phyloP scores from a whole-genome alignment of 805 yeast species.

The Wickerhamomyces pijperi region DNA sequence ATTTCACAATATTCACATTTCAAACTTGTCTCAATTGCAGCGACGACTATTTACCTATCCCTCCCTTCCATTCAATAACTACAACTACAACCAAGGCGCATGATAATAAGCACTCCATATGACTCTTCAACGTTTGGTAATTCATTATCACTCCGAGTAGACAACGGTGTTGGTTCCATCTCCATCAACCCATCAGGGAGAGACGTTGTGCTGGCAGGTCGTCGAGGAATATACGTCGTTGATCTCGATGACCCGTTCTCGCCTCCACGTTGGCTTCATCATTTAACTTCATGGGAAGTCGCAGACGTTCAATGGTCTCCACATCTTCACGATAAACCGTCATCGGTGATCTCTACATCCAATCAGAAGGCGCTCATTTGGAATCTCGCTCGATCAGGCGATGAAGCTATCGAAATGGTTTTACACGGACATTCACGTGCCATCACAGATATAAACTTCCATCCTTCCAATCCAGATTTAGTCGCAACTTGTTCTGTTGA shows the following conservation, averaged over 20 bases:
- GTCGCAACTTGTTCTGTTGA: constrained; percentile 92
- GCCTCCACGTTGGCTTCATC: constrained; percentile 89
- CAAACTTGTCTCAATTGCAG: too few species aligned
- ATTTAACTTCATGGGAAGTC: constrained; percentile 93
- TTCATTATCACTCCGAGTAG: constrained; percentile 74
- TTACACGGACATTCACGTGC: constrained; percentile 88
- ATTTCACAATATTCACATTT: too few species aligned
- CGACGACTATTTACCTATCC: too few species aligned
- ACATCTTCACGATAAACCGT: constrained; percentile 59
- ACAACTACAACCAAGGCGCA: too few species aligned
- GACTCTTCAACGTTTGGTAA: constrained; percentile 63
- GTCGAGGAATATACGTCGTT: constrained; percentile 77
- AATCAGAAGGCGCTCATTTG: constrained; percentile 93
- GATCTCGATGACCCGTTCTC: constrained; percentile 93
- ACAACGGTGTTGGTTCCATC: constrained; percentile 87
- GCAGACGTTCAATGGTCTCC: constrained; percentile 99
- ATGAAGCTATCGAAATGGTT: constrained; percentile 73
- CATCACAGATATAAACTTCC: constrained; percentile 91
- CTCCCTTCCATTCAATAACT: too few species aligned
- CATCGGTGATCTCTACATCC: constrained; percentile 89
- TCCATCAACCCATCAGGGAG: constrained; percentile 83
- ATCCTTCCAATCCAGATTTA: constrained; percentile 74
- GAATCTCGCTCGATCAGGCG: constrained; percentile 67
- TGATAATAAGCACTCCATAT: constrained; percentile 23
- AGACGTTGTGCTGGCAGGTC: constrained; percentile 84